phyloP scores from a whole-genome alignment of 2,329 filamentous ascomycete species.

The Alternaria longipes region DNA sequence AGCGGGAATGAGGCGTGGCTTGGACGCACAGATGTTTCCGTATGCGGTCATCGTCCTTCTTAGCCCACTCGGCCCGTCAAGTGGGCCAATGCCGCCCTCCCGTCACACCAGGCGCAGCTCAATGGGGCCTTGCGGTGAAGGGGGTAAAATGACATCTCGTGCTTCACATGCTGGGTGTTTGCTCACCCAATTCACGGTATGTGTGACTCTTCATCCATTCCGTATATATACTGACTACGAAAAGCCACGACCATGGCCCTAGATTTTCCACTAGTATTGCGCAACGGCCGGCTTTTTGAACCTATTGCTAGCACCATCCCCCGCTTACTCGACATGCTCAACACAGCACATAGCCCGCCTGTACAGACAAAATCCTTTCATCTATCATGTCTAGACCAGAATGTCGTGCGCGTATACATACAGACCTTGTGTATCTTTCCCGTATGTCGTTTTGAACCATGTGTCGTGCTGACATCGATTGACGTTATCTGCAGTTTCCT shows the following conservation, averaged over 20 bases:
- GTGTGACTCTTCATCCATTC: conserved; percentile 29
- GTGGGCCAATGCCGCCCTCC: conserved; percentile 36
- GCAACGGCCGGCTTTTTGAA: conserved; percentile 26
- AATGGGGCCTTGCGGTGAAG: conserved; percentile 43
- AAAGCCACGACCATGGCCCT: conserved; percentile 33
- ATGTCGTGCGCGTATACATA: conserved; percentile 45
- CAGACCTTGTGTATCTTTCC: conserved; percentile 45
- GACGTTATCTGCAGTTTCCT: conserved; percentile 30
- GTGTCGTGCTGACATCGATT: background rate
- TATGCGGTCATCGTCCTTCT: conserved; percentile 18
- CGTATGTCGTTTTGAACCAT: conserved; percentile 17
- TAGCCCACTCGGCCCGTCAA: conserved; percentile 37
- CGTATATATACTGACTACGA: conserved; percentile 34
- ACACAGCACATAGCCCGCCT: conserved; percentile 31
- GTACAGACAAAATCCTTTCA: conserved; percentile 36
- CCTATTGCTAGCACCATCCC: conserved; percentile 27
- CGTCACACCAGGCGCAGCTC: conserved; percentile 38
- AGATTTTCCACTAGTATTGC: conserved; percentile 29
- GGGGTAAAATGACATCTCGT: conserved; percentile 40
- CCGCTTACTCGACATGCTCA: conserved; percentile 36
- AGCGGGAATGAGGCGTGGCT: conserved; percentile 23
- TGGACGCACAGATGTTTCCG: conserved; percentile 24
- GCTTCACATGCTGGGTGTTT: conserved; percentile 36
- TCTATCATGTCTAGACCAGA: conserved; percentile 44
- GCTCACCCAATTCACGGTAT: conserved; percentile 29